Evolutionary conservation across 2,329 filamentous ascomycete genomes (phyloP).

Genomic region (Apiospora rasikravindrae): DNA sequence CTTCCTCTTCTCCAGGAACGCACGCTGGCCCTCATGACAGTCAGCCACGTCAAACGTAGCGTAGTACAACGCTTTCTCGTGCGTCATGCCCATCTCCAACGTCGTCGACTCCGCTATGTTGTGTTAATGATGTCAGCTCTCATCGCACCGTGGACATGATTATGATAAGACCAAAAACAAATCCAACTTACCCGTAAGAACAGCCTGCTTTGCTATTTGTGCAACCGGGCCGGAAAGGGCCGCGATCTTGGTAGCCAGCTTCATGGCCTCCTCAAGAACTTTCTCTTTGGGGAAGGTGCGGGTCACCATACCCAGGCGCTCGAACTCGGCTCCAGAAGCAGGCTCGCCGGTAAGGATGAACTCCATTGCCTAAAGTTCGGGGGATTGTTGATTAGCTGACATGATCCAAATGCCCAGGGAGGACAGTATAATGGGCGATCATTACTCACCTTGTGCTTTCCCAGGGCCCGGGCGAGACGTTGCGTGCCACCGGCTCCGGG

Average conservation of each 20-base stretch:
- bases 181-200: conserved; percentile 43
- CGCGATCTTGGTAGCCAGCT: conserved; percentile 46
- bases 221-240: conserved; percentile 46
- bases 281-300: conserved; percentile 40
- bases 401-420: neutral
- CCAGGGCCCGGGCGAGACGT: conserved; percentile 40
- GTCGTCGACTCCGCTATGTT: conserved; percentile 23
- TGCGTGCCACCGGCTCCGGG: conserved; percentile 91
- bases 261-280: conserved; percentile 45
- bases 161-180: neutral
- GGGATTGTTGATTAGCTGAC: neutral
- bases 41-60: conserved; percentile 44
- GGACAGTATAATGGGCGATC: neutral
- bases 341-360: conserved; percentile 49
- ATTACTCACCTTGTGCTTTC: conserved; percentile 40
- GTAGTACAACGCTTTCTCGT: conserved; percentile 44
- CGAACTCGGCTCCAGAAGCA: conserved; percentile 43
- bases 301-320: conserved; percentile 47
- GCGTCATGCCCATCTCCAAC: conserved; percentile 45
- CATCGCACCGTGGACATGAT: conserved; percentile 39
- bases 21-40: conserved; percentile 46
- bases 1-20: conserved; percentile 46
- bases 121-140: conserved; percentile 28
- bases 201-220: conserved; percentile 49
- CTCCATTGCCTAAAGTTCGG: conserved; percentile 47